These are phyloP conservation scores for Cercospora zeina DNA, from an alignment of 2,329 filamentous ascomycete genomes.

Conservation along the genomic window DNA sequence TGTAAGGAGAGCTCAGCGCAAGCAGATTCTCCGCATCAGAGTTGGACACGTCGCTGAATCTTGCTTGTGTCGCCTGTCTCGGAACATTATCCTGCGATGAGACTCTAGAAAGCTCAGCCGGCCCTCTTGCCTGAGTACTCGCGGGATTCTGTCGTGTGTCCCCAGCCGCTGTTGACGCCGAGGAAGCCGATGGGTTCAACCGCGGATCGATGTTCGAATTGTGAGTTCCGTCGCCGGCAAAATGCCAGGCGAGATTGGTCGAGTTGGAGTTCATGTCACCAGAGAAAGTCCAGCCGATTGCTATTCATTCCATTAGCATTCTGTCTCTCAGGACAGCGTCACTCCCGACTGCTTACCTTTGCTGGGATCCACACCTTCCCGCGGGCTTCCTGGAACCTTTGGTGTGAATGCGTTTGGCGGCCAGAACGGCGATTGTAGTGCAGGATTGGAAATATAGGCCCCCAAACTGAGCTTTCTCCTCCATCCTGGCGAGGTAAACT, in stretches of 20 bases:
- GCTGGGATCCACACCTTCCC: constrained; percentile 49
- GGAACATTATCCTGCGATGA: constrained; percentile 5
- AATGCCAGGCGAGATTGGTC: constrained; percentile 79
- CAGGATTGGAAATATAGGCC: constrained; percentile 40
- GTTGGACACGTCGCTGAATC: constrained; percentile 20
- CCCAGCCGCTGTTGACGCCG: constrained; percentile 16
- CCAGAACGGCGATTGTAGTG: constrained; percentile 29
- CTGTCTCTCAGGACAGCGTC: constrained; percentile 16
- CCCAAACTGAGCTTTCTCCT: constrained; percentile 50
- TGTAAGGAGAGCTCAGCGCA: constrained; percentile 52
- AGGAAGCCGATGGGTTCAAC: constrained; percentile 23
- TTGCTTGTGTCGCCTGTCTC: constrained; percentile 15
- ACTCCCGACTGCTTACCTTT: constrained; percentile 46
- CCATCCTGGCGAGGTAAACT: constrained; percentile 56
- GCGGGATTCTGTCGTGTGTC: constrained; percentile 18
- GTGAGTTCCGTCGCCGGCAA: constrained; percentile 55
- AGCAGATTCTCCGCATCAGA: constrained; percentile 40
- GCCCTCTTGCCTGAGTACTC: constrained; percentile 1
- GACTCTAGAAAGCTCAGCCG: background rate
- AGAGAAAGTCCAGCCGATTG: constrained; percentile 83
- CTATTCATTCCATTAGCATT: constrained; percentile 14
- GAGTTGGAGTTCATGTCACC: constrained; percentile 83
- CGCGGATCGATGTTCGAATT: constrained; percentile 24
- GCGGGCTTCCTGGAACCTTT: constrained; percentile 47
- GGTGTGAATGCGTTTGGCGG: constrained; percentile 24